Evolutionary conservation across 192 early-diverging fungal genomes (phyloP).

Genomic region (Martensiomyces pterosporus): DNA sequence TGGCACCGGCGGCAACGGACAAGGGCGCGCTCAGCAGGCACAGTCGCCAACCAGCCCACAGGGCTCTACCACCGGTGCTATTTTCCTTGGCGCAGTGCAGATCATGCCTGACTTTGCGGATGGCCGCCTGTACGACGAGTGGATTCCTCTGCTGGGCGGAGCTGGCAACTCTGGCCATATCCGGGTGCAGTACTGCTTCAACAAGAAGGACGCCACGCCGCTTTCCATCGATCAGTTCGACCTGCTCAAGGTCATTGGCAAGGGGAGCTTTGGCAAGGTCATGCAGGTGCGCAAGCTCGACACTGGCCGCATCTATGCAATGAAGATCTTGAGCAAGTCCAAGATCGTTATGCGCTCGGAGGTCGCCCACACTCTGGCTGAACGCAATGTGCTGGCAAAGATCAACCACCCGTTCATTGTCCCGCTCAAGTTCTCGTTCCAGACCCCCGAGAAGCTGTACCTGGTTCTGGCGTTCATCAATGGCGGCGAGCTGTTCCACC

Average conservation of each 20-base stretch:
- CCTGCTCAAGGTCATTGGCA: slow-evolving; percentile 91
- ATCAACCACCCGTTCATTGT: slow-evolving; percentile 93
- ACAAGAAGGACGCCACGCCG: slow-evolving; percentile 64
- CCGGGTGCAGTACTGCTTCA: slow-evolving; percentile 69
- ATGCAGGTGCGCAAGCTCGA: slow-evolving; percentile 93
- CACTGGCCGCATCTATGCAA: slow-evolving; percentile 91
- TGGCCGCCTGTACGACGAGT: slow-evolving; percentile 60
- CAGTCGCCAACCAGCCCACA: slow-evolving; percentile 32
- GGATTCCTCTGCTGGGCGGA: slow-evolving; percentile 60
- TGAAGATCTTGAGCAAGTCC: slow-evolving; percentile 93
- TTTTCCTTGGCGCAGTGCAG: slow-evolving; percentile 49
- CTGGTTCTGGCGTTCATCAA: slow-evolving; percentile 93
- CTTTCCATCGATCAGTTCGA: slow-evolving; percentile 89
- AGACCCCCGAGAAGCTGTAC: slow-evolving; percentile 92
- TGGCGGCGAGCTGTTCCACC: slow-evolving; percentile 96
- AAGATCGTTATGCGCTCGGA: slow-evolving; percentile 91
- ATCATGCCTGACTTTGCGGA: slow-evolving; percentile 53
- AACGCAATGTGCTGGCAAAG: slow-evolving; percentile 85
- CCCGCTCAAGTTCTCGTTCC: slow-evolving; percentile 90
- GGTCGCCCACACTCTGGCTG: slow-evolving; percentile 90
- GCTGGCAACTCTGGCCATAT: slow-evolving; percentile 59
- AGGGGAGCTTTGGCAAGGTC: slow-evolving; percentile 96
- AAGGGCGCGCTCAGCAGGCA: slow-evolving; percentile 20
- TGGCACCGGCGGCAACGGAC: slow-evolving; percentile 19
- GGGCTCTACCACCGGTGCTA: slow-evolving; percentile 39